Conservation (phyloP, 495 filamentous ascomycete genomes). For the Venustampulla echinocandica region DNA sequence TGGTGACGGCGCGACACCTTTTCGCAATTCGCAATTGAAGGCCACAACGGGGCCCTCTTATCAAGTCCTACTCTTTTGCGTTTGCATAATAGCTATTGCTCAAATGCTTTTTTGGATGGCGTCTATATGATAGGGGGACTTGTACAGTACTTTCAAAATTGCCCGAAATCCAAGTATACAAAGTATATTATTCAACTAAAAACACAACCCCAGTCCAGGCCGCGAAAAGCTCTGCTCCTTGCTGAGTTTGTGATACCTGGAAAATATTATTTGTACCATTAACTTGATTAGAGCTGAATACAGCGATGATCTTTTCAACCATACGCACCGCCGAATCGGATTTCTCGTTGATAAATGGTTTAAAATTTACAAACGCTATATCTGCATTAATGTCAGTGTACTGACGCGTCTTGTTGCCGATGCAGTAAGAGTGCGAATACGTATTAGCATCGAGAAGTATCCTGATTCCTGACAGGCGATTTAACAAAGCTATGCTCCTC, state of each 20-base stretch:
- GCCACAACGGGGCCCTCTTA: too few relatives aligned
- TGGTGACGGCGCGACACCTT: too few relatives aligned
- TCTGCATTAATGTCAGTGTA: background rate
- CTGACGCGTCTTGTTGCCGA: background rate
- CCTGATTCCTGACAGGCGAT: background rate
- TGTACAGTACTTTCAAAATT: background rate
- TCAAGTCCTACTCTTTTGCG: too few relatives aligned
- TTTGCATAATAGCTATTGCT: too few relatives aligned
- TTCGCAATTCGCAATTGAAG: too few relatives aligned
- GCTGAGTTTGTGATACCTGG: background rate
- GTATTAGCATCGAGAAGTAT: background rate
- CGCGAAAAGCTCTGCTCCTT: background rate
- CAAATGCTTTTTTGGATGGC: background rate
- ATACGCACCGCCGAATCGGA: background rate
- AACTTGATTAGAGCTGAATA: background rate
- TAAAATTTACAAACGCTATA: background rate
- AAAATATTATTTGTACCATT: too few relatives aligned
- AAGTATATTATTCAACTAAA: background rate
- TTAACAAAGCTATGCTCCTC: background rate
- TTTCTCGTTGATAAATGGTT: background rate
- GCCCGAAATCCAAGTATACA: background rate
- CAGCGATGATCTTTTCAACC: background rate
- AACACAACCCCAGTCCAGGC: background rate
- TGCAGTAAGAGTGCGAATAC: background rate
- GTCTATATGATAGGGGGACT: background rate